A percentile compares a stretch with the other conserved stretches of the same genome.
Conservation (phyloP, 768 basidiomycete genomes). For the Boletus speciosus region DNA sequence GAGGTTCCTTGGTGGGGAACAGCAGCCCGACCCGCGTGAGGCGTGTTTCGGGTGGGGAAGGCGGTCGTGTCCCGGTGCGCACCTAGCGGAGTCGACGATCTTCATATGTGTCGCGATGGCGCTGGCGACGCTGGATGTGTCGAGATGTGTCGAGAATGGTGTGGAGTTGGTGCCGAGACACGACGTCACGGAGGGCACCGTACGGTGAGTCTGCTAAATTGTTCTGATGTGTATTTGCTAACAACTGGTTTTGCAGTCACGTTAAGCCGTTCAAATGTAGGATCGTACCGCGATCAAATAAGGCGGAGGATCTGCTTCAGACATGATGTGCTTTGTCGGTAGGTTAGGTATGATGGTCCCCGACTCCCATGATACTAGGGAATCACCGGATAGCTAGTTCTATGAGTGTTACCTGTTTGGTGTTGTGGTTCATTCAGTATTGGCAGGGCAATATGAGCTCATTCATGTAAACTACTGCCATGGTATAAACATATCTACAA, state of each 20-base stretch:
- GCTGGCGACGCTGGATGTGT: constrained; percentile 3
- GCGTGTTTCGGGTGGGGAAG: constrained; percentile 15
- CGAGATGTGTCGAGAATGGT: constrained; percentile 1
- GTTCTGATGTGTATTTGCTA: not conserved
- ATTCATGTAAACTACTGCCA: too few relatives aligned
- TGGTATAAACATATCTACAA: too few relatives aligned
- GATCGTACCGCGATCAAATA: not conserved
- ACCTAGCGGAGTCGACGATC: constrained; percentile 4
- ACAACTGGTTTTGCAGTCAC: not conserved
- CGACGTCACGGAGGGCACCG: not conserved
- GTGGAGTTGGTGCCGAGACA: not conserved
- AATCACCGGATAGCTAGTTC: too few relatives aligned
- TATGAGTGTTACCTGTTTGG: too few relatives aligned
- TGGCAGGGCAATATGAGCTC: too few relatives aligned
- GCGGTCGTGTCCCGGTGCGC: constrained; percentile 3
- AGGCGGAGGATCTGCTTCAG: constrained; percentile 1
- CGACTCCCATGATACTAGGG: too few relatives aligned
- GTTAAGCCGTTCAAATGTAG: constrained; percentile 11
- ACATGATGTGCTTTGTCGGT: not conserved
- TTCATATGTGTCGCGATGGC: constrained; percentile 3
- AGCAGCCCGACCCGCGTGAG: constrained; percentile 2
- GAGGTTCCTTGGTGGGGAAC: constrained; percentile 5
- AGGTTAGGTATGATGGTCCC: not conserved
- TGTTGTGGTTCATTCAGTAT: too few relatives aligned
- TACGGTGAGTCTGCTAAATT: not conserved